Evolutionary conservation across 805 yeast genomes (phyloP), one percentile per base, ranked within the genome.

Genomic region (Diddensiella transvaalensis): DNA sequence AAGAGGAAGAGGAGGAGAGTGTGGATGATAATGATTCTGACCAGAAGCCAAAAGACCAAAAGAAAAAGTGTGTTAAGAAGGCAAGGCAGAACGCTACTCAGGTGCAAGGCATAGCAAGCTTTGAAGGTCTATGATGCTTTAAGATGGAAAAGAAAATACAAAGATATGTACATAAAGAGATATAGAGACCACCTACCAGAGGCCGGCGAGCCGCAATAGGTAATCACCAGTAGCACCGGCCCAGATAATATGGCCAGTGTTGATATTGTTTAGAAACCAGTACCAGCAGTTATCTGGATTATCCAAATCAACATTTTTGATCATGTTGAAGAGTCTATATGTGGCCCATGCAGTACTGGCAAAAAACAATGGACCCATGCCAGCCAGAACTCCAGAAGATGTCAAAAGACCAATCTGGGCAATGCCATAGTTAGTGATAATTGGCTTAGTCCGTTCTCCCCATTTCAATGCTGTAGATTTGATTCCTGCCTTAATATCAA

Each of bases 381-480:
- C 85, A 42, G 83, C 82, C 62, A 82, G 68, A 19, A 77, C 59
- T 1, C 97, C 98, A 22, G 95, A 87, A 4, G 77, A 53, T 2
- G 81, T 72, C 52, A 80, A 77, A 35, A 82, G 66, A 1, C 76
- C 77, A 54, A 85, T 72, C 67, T 93, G 99, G 0, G 80, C 80
- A 1, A 72, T 71, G 4, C 87, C 77, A 54, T 89, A 63, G 0
- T 77, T 82, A 40, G 78, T 73, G 59, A 86, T 73, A 37, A 89
- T 79, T 8, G 80, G 75, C 63, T 85, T 89, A 0, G 96, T 78
- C 26, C 78, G 75, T 19, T 76, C 78, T 5, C 95, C 95, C 99
- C 99, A 95, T 2, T 86, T 90, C 56, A 93, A 75, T 4, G 99
- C 99, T 0, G 98, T 89, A 1, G 96, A 87, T 65, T 89, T 89